Percentiles rank a stretch among this genome's conserved stretches.
phyloP scores from a whole-genome alignment of 257 asterid genomes.

The Solanum clarkiae region DNA sequence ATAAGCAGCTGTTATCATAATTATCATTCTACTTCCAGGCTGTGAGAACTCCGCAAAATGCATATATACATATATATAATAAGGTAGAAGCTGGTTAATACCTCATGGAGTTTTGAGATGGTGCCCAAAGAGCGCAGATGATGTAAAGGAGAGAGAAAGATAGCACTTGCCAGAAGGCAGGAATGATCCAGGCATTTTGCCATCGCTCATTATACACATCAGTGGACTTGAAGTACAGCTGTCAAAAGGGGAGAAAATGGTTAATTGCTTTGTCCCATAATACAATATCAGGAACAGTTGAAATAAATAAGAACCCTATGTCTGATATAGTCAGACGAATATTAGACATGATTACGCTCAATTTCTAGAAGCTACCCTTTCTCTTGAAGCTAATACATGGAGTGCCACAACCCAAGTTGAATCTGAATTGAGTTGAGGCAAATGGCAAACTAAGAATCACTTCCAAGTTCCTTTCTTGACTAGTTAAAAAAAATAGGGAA shows the following conservation, averaged over 20 bases:
- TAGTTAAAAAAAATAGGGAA: not conserved
- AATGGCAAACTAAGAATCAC: not conserved
- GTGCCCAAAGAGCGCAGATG: constrained; percentile 97
- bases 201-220: constrained; percentile 88
- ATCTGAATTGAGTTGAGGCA: not conserved
- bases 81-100: constrained; percentile 6
- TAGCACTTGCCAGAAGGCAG: constrained; percentile 94
- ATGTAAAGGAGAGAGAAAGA: constrained; percentile 81
- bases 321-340: not conserved
- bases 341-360: not conserved
- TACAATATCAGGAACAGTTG: not conserved
- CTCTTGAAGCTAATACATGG: not conserved
- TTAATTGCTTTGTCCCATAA: not conserved
- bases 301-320: not conserved
- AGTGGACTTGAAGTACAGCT: constrained; percentile 87
- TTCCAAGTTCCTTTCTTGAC: not conserved
- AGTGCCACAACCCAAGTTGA: not conserved
- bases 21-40: not conserved
- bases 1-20: not conserved
- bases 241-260: constrained; percentile 13
- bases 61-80: not conserved
- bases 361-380: not conserved
- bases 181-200: constrained; percentile 95
- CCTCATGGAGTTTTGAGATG: constrained; percentile 88
- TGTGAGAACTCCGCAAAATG: not conserved